Evolutionary conservation across 108 stramenopile genomes (phyloP).

Genomic region (Parietichytrium sp.): DNA sequence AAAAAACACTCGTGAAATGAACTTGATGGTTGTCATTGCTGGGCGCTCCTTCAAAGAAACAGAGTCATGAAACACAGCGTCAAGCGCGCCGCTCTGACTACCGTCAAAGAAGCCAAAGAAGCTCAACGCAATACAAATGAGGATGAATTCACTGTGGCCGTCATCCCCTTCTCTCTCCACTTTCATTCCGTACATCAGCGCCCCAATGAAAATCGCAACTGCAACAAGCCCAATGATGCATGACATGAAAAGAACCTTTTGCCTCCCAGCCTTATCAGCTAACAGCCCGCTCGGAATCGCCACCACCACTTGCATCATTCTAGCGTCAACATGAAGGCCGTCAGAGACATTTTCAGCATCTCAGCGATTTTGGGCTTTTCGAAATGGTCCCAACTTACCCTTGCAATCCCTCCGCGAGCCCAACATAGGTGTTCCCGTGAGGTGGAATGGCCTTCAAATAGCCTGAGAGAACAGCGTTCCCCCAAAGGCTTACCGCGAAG

Average conservation of each 20-base stretch:
- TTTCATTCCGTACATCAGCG: neutral
- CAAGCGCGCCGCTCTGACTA: neutral
- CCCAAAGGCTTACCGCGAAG: slow-evolving; percentile 22
- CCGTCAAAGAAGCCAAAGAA: slow-evolving; percentile 35
- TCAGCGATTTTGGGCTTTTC: no score
- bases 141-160: neutral
- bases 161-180: neutral
- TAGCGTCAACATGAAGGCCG: no score
- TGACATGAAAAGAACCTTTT: neutral
- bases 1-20: neutral
- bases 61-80: slow-evolving; percentile 25
- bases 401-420: slow-evolving; percentile 17
- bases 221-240: neutral
- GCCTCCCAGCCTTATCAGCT: neutral
- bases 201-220: neutral
- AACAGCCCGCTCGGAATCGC: slow-evolving; percentile 20
- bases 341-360: no score
- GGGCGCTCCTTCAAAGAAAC: neutral
- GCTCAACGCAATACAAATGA: neutral
- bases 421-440: neutral
- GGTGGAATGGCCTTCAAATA: slow-evolving; percentile 20
- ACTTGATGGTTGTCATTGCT: neutral
- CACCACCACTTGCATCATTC: neutral
- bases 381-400: no score
- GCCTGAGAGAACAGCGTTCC: slow-evolving; percentile 5